Evolutionary conservation across 371 early-diverging fungal species (phyloP), one percentile per base, ranked within the genome.

Genomic region (Haplosporangium sp.): DNA sequence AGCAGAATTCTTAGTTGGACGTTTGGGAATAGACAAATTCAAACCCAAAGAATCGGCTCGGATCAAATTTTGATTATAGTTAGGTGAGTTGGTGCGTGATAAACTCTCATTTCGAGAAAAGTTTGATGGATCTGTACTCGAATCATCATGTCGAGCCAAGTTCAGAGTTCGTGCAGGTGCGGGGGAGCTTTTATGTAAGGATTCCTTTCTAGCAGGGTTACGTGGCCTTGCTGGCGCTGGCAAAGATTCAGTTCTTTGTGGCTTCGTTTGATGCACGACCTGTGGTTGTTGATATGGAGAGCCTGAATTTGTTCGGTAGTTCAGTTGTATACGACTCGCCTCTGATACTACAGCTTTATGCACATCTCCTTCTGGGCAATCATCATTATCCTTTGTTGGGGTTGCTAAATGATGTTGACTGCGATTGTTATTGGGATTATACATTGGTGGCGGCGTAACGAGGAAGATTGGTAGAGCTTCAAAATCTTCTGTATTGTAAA

Each of bases 401-500:
- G 4, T n/a, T 27, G 34, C 13, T 58, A 19, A n/a, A 37, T 5
- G 37, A 1, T 13, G 8, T 47, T 38, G 13, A n/a, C 44, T 50
- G 5, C 15, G 34, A 27, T 44, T 44, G 15, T 40, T 59, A 15
- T 34, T 47, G 6, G 40, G 44, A 7, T 27, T 61, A 40, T 66
- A 66, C 2, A 37, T 35, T 2, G 72, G 58, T 4, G 72, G 63
- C 13, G 67, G 62, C 0, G 48, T 62, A 17, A 39, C 44, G 15
- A 72, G 57, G 10, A 61, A 57, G 55, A 55, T 20, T 0, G 72
- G 72, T 2, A 35, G 8, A 1, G 61, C 67, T 3, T 72, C 63
- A 27, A 72, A 35, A 9, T 72, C 72, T 27, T 62, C 67, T n/a
- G 39, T 39, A 20, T 61, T 72, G 38, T 66, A 72, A 50, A 66